A percentile compares a stretch with the other conserved stretches of the same genome.
phyloP scores from a whole-genome alignment of 805 yeast genomes.

The Nakazawaea populi region DNA sequence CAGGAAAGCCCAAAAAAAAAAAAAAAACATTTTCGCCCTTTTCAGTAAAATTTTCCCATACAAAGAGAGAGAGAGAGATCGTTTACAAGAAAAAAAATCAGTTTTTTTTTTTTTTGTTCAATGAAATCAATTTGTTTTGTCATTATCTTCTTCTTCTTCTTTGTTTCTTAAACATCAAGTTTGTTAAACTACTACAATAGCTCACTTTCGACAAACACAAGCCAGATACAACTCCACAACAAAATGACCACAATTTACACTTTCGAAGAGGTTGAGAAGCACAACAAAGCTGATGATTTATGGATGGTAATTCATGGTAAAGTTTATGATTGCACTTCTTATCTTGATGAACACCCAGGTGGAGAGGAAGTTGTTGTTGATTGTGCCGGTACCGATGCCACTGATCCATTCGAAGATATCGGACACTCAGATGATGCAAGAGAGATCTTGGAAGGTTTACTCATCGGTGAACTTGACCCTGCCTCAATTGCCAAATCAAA shows the following conservation, averaged over 20 bases:
- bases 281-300: constrained; percentile 67
- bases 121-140: constrained; percentile 6
- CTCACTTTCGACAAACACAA: background rate
- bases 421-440: constrained; percentile 98
- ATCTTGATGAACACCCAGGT: constrained; percentile 72
- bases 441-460: constrained; percentile 60
- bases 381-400: constrained; percentile 75
- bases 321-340: constrained; percentile 70
- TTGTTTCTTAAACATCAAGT: background rate
- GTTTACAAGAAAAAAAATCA: background rate
- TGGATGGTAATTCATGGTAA: constrained; percentile 84
- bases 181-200: background rate
- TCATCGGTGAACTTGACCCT: constrained; percentile 77
- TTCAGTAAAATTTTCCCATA: constrained; percentile 20
- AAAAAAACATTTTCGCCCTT: background rate
- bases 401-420: constrained; percentile 75
- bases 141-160: background rate
- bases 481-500: constrained; percentile 30
- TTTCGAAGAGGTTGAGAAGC: constrained; percentile 64
- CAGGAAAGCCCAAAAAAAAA: too few species aligned
- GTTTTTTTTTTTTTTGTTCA: constrained; percentile 3
- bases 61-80: background rate
- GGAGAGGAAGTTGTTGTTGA: constrained; percentile 68
- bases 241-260: constrained; percentile 47
- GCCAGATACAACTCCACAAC: background rate